Base-by-base conservation (phyloP, 805 yeast genomes). In the Wickerhamomyces bovis region DNA sequence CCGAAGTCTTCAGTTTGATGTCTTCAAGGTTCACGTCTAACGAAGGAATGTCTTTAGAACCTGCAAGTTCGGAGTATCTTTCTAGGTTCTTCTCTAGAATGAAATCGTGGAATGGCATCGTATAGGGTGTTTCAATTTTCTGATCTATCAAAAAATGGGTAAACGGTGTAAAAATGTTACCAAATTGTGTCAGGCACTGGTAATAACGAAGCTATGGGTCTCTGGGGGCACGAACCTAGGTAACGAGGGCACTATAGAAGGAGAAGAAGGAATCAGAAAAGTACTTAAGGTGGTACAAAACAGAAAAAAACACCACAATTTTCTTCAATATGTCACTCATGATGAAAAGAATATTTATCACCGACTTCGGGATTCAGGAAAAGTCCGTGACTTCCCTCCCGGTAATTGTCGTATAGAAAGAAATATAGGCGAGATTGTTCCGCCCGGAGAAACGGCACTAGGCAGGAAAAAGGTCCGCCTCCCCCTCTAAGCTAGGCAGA, bases 101-200 rank as follows among this genome's bases (percentile, higher is more conserved):
- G 38, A 45, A 57, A 43, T 60, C 61, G 6, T 50, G 54, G 42
- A 58, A 59, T 15, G 53, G 46, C 50, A 47, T 49, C 3, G n/a
- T 28, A 28, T 6, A 3, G 28, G 28, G 28, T 25, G 28, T 25
- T 25, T 25, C 13, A 8, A 25, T 9, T 25, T 12, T 25, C 28
- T 25, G 18, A 6, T 30, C 35, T 16, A n/a, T 28, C 15, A 28
- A 13, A 11, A n/a, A 16, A 30, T 30, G 35, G 35, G 35, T n/a
- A 22, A 22, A 9, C 25, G 35, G 35, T 15, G 18, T 30, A 33
- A 33, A 33, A 3, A 15, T 33, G 31, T 4, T 13, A 28, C 13
- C 31, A 13, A 28, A 13, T 13, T 13, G 31, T 25, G 28, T 12
- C 31, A 4, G 7, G n/a, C 31, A 28, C 31, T 28, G 7, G 31